A percentile compares a stretch with the other conserved stretches of the same genome.
Evolutionary conservation across 306 rosid genomes (phyloP).

Genomic region (Aeschynomene evenia): DNA sequence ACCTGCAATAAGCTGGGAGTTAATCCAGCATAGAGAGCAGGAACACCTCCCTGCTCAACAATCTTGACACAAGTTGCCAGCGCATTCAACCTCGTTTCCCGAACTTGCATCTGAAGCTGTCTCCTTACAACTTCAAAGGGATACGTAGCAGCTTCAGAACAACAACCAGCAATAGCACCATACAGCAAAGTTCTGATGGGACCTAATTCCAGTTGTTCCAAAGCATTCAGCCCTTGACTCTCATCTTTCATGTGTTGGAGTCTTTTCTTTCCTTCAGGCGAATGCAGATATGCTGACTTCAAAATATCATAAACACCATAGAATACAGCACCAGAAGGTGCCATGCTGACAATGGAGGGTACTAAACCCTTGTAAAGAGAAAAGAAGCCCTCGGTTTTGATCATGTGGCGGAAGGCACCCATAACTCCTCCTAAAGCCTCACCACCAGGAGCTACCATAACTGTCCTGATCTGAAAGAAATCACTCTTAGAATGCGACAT

Average conservation of each 20-base stretch:
- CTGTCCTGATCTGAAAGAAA: slow-evolving; percentile 83
- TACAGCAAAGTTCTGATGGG: slow-evolving; percentile 75
- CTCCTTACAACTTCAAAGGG: slow-evolving; percentile 96
- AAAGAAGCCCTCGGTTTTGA: slow-evolving; percentile 89
- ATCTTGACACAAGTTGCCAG: slow-evolving; percentile 74
- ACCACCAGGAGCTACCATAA: slow-evolving; percentile 94
- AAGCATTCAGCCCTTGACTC: slow-evolving; percentile 59
- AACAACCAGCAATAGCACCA: slow-evolving; percentile 96
- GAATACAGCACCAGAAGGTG: slow-evolving; percentile 97
- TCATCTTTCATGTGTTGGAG: slow-evolving; percentile 60
- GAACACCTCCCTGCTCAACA: slow-evolving; percentile 85
- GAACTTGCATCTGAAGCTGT: slow-evolving; percentile 88
- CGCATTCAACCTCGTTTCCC: slow-evolving; percentile 68
- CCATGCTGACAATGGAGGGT: slow-evolving; percentile 94
- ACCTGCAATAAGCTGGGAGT: slow-evolving; percentile 95
- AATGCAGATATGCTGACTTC: slow-evolving; percentile 78
- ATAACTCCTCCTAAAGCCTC: slow-evolving; percentile 93
- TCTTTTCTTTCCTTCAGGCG: slow-evolving; percentile 89
- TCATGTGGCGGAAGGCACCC: slow-evolving; percentile 79
- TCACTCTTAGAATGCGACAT: slow-evolving; percentile 26
- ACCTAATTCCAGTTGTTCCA: slow-evolving; percentile 91
- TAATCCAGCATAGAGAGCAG: slow-evolving; percentile 84
- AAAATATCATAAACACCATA: slow-evolving; percentile 88
- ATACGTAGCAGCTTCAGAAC: slow-evolving; percentile 92
- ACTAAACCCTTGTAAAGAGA: slow-evolving; percentile 91